Conservation (phyloP, 306 rosid genomes). For the Begonia loranthoides region DNA sequence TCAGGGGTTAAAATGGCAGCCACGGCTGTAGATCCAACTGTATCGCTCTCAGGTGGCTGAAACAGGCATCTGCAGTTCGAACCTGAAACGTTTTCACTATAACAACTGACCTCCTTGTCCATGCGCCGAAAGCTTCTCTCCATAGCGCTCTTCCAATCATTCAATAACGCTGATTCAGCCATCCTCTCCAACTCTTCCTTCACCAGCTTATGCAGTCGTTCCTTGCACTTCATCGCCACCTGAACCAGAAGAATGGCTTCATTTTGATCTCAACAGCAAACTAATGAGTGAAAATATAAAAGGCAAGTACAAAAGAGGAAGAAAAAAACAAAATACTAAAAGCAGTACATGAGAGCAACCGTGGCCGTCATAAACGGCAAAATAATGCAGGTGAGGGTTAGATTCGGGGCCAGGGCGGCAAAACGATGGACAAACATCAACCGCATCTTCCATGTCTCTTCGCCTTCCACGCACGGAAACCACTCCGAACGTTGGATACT, state of each 20-base stretch:
- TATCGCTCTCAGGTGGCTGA: slow-evolving; percentile 42
- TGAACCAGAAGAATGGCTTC: slow-evolving; percentile 1
- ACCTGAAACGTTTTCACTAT: slow-evolving; percentile 10
- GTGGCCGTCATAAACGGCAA: slow-evolving; percentile 58
- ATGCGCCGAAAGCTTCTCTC: slow-evolving; percentile 39
- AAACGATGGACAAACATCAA: slow-evolving; percentile 23
- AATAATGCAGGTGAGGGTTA: slow-evolving; percentile 21
- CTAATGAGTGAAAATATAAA: neutral
- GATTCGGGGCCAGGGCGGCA: neutral
- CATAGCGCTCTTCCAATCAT: slow-evolving; percentile 31
- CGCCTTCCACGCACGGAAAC: slow-evolving; percentile 50
- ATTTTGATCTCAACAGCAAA: too few relatives aligned
- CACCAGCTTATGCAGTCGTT: slow-evolving; percentile 44
- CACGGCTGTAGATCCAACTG: slow-evolving; percentile 59
- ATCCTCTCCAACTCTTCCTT: slow-evolving; percentile 26
- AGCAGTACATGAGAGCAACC: slow-evolving; percentile 58
- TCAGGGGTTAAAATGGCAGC: slow-evolving; percentile 32
- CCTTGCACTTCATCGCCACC: slow-evolving; percentile 45
- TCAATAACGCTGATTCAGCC: neutral
- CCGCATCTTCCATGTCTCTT: slow-evolving; percentile 56
- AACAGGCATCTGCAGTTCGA: slow-evolving; percentile 38
- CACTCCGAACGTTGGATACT: slow-evolving; percentile 27
- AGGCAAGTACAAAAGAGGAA: neutral
- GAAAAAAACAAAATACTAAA: neutral
- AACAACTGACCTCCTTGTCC: slow-evolving; percentile 35